Evolutionary conservation across 768 basidiomycete genomes (phyloP).

Genomic region (Tulasnella sp.): DNA sequence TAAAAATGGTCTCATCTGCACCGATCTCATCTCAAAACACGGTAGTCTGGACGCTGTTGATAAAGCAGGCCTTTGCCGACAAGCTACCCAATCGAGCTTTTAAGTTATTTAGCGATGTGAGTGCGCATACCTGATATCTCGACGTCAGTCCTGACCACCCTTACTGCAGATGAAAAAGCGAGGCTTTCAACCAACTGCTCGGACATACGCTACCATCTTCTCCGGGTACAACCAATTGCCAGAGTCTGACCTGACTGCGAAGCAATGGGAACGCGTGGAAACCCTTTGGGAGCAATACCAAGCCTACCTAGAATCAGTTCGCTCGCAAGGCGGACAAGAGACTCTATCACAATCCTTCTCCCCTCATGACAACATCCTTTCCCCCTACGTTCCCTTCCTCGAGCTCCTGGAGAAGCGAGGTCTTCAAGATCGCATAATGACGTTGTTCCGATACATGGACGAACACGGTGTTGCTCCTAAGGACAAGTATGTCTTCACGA

Average conservation of each 20-base stretch:
- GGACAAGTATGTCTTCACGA: constrained; percentile 48
- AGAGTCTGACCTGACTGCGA: constrained; percentile 33
- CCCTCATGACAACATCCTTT: constrained; percentile 16
- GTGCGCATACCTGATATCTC: constrained; percentile 20
- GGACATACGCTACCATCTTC: constrained; percentile 63
- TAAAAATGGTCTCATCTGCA: constrained; percentile 51
- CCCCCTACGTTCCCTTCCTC: constrained; percentile 50
- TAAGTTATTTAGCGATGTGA: constrained; percentile 57
- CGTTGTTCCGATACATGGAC: constrained; percentile 60
- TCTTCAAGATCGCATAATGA: constrained; percentile 55
- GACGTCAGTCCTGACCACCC: background rate
- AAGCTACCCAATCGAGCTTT: constrained; percentile 49
- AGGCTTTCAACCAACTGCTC: constrained; percentile 53
- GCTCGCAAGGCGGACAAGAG: constrained; percentile 36
- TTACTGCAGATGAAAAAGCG: constrained; percentile 66
- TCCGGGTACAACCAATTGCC: constrained; percentile 33
- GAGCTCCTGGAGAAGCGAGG: constrained; percentile 51
- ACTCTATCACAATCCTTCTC: background rate
- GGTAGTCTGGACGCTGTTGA: constrained; percentile 68
- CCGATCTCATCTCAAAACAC: constrained; percentile 66
- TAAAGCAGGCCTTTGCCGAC: constrained; percentile 49
- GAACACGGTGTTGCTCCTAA: constrained; percentile 52
- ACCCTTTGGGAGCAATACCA: constrained; percentile 48
- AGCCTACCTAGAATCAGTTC: constrained; percentile 39
- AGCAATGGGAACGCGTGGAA: constrained; percentile 52